A percentile compares a stretch with the other conserved stretches of the same genome.
Conservation (phyloP, 2,329 filamentous ascomycete species). For the Graphilbum sp. region DNA sequence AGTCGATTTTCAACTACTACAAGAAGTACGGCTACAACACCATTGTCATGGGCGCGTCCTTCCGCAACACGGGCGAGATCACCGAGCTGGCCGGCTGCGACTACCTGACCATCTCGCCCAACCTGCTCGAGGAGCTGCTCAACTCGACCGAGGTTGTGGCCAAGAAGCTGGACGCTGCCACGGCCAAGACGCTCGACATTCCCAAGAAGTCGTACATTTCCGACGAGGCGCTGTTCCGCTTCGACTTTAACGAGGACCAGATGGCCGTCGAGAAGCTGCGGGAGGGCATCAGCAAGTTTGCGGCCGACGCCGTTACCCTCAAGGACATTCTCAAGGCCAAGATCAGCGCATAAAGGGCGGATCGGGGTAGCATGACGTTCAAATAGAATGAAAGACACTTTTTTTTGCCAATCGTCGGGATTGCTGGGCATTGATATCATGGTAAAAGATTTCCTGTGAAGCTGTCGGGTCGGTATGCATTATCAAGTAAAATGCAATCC, state of each 20-base stretch:
- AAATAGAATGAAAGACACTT: no score
- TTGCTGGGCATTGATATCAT: no score
- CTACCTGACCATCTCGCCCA: constrained; percentile 95
- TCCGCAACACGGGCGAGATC: constrained; percentile 92
- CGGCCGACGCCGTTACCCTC: constrained; percentile 83
- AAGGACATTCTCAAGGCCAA: constrained; percentile 86
- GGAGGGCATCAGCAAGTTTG: constrained; percentile 99
- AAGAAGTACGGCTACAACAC: constrained; percentile 99
- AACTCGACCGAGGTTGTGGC: constrained; percentile 70
- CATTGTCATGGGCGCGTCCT: constrained; percentile 98
- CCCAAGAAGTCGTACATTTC: constrained; percentile 84
- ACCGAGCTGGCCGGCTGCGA: constrained; percentile 96
- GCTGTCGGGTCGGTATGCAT: no score
- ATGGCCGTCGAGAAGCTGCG: constrained; percentile 99
- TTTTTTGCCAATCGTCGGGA: no score
- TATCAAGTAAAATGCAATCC: no score
- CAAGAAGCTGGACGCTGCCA: constrained; percentile 72
- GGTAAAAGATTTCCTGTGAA: no score
- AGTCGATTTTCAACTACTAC: constrained; percentile 99
- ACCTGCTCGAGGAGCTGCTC: constrained; percentile 83
- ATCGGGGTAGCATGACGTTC: no score
- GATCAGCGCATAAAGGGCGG: constrained; percentile 27
- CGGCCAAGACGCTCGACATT: constrained; percentile 53
- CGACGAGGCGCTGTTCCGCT: constrained; percentile 83
- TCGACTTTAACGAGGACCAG: constrained; percentile 98